These are phyloP conservation scores for Trichophaea hybrida DNA, from an alignment of 2,329 filamentous ascomycete species.

Conservation along the genomic window DNA sequence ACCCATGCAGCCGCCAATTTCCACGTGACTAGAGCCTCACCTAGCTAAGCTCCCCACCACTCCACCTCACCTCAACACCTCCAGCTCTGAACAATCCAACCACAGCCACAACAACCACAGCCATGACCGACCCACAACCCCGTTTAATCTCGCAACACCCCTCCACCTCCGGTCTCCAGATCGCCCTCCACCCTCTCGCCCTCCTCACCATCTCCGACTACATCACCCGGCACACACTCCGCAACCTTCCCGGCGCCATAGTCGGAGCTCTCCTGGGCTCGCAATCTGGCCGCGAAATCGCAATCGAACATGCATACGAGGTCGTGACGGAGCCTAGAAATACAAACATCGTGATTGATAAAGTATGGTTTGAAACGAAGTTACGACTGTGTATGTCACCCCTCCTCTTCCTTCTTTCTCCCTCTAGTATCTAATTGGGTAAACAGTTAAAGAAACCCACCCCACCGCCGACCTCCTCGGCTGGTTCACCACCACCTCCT, in stretches of 20 bases:
- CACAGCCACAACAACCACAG: not conserved
- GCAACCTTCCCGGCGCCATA: conserved; percentile 59
- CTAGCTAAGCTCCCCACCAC: not conserved
- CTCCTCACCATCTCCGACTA: conserved; percentile 95
- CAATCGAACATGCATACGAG: conserved; percentile 86
- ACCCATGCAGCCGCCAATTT: too few relatives aligned
- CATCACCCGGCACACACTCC: conserved; percentile 76
- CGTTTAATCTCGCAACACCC: conserved; percentile 26
- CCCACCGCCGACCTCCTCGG: conserved; percentile 76
- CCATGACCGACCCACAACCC: not conserved
- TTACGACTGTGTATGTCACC: conserved; percentile 63
- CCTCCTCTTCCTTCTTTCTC: not conserved
- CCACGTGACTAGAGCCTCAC: not conserved
- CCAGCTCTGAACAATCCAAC: not conserved
- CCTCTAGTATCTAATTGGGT: not conserved
- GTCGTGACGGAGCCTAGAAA: conserved; percentile 43
- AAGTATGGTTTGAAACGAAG: conserved; percentile 59
- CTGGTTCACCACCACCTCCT: conserved; percentile 64
- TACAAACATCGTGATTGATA: conserved; percentile 48
- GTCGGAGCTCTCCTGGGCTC: conserved; percentile 81
- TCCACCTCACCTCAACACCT: not conserved
- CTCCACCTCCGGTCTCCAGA: conserved; percentile 60
- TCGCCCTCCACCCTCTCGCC: conserved; percentile 81
- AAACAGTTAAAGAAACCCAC: conserved; percentile 70
- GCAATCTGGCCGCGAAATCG: conserved; percentile 79